Conservation (phyloP, 768 basidiomycete species). For the Auriculariales sp. region DNA sequence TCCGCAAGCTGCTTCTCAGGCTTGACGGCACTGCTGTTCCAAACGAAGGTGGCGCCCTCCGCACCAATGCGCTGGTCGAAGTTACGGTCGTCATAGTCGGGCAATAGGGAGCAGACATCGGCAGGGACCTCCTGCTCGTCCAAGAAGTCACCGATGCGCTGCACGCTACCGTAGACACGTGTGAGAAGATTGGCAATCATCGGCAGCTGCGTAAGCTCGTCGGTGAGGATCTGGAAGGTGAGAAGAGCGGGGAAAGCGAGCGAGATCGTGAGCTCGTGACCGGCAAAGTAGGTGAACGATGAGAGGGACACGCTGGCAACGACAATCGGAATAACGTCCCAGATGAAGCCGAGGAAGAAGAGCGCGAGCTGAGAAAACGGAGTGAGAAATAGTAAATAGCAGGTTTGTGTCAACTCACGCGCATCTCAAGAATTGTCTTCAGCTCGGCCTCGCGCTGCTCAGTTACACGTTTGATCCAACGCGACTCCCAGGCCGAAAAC, state of each 20-base stretch:
- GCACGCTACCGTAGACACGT: slow-evolving; percentile 20
- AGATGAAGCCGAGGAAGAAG: background rate
- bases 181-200: background rate
- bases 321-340: background rate
- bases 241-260: background rate
- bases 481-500: background rate
- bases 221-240: background rate
- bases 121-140: slow-evolving; percentile 64
- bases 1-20: background rate
- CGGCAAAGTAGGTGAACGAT: background rate
- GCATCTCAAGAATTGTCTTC: background rate
- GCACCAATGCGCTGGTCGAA: background rate
- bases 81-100: slow-evolving; percentile 1
- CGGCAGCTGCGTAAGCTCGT: background rate
- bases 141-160: slow-evolving; percentile 63
- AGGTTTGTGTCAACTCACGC: background rate
- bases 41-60: background rate
- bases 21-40: background rate
- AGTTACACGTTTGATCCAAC: background rate
- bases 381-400: background rate
- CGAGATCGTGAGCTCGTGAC: background rate
- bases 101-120: slow-evolving; percentile 58
- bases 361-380: background rate
- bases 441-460: background rate
- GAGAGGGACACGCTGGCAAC: background rate